Evolutionary conservation across 495 filamentous ascomycete genomes (phyloP), one percentile per base, ranked within the genome.

Genomic region (Trichoderma asperelloides): DNA sequence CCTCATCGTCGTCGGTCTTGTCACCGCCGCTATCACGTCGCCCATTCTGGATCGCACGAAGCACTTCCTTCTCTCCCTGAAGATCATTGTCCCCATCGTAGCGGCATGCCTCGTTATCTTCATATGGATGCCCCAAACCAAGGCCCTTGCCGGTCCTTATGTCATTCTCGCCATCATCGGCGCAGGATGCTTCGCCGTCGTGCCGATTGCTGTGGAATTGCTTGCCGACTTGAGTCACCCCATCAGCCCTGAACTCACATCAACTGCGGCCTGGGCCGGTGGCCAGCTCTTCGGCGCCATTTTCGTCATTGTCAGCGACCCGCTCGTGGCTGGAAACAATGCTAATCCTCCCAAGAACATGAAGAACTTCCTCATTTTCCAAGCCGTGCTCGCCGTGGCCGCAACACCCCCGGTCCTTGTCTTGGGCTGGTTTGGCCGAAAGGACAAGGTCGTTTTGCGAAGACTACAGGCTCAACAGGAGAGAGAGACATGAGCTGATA

Each of bases 11-110:
- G 87, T 93, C 66, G 95, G 95, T 25, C 86, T 98, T 11, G 79
- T 96, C 43, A 69, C 83, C 33, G 80, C 92, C 1, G 95, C 93
- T 15, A 78, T 96, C 67, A 78, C 86, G 3, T 89, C 86, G 1
- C 95, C 95, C 9, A 81, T 97, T 68, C 84, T 94, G 68, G 95
- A 98, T 78, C 85, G 87, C 65, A 93, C 86, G 64, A 94, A 97
- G 72, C 82, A 86, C 21, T 96, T 89, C 74, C 80, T 96, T 3
- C 77, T 84, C 33, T 82, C 87, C 45, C 91, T 97, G 72, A 90
- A 89, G 66, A 68, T 90, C 57, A 81, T 89, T 47, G 86, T 94
- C 12, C 93, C 93, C 45, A 72, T 97, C 64, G 83, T 95, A 51
- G 93, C 84, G 0, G 67, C 85, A 49, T 81, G 77, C 64, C 96